These are phyloP conservation scores for Leccinum pallidistipes DNA, from an alignment of 1,284 basidiomycete genomes.

Conservation along the genomic window DNA sequence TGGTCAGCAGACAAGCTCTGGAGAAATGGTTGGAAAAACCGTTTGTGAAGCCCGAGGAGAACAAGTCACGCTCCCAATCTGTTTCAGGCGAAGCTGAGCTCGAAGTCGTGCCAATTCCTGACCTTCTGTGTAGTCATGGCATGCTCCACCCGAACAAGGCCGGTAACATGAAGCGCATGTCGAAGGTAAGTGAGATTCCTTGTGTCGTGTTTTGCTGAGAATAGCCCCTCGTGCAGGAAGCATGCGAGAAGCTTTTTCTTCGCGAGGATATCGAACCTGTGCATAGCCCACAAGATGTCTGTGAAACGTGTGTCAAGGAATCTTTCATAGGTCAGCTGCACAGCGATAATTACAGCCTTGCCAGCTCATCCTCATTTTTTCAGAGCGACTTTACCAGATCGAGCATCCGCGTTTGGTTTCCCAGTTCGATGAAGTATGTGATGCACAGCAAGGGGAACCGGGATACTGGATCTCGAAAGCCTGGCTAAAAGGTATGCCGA, in stretches of 20 bases:
- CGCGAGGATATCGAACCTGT: slow-evolving; percentile 49
- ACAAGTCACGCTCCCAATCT: slow-evolving; percentile 24
- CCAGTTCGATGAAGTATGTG: slow-evolving; percentile 54
- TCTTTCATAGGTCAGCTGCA: slow-evolving; percentile 56
- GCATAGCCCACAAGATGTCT: slow-evolving; percentile 54
- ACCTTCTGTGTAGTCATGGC: slow-evolving; percentile 62
- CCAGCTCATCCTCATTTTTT: slow-evolving; percentile 10
- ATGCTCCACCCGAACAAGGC: slow-evolving; percentile 56
- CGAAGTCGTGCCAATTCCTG: slow-evolving; percentile 27
- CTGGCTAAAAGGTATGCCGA: slow-evolving; percentile 67
- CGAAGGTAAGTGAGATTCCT: slow-evolving; percentile 30
- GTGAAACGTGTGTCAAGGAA: slow-evolving; percentile 55
- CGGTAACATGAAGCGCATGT: slow-evolving; percentile 65
- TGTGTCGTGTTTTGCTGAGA: slow-evolving; percentile 1
- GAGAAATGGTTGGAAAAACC: slow-evolving; percentile 58
- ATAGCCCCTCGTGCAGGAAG: slow-evolving; percentile 37
- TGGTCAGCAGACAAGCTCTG: slow-evolving; percentile 60
- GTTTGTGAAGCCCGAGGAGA: slow-evolving; percentile 25
- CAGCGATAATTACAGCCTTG: neutral
- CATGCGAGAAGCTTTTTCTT: slow-evolving; percentile 45
- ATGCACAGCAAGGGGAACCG: slow-evolving; percentile 42
- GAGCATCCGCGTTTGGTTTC: slow-evolving; percentile 61
- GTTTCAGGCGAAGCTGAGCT: slow-evolving; percentile 14
- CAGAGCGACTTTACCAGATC: slow-evolving; percentile 67
- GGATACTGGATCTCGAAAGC: slow-evolving; percentile 74